Evolutionary conservation across 139 green algal genomes (phyloP).

Genomic region (Ettlia oleoabundans): DNA sequence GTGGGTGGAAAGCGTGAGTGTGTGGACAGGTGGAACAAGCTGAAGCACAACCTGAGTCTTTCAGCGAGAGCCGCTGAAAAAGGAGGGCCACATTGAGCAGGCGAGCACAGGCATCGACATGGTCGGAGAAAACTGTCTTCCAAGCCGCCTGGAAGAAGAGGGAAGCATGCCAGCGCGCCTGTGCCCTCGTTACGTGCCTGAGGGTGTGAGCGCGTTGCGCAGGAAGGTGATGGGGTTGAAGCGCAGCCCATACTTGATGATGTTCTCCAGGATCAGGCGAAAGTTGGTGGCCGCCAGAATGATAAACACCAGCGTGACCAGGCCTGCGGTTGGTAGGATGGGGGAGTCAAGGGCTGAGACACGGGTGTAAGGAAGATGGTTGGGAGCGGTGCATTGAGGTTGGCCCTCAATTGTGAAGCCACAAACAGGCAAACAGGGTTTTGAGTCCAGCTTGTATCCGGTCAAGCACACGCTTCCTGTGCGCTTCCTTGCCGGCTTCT

Average conservation of each 20-base stretch:
- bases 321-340: constrained; percentile 38
- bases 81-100: too few relatives aligned
- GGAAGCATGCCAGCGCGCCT: neutral
- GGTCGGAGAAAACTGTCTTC: too few relatives aligned
- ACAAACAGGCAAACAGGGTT: too few relatives aligned
- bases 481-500: too few relatives aligned
- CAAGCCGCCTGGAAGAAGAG: neutral
- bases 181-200: neutral
- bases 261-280: constrained; percentile 90
- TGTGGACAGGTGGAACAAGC: too few relatives aligned
- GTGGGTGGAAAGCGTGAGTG: neutral
- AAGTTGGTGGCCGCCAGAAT: constrained; percentile 80
- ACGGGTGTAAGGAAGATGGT: too few relatives aligned
- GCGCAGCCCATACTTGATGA: constrained; percentile 83
- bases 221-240: constrained; percentile 74
- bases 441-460: too few relatives aligned
- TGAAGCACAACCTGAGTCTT: too few relatives aligned
- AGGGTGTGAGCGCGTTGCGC: constrained; percentile 31
- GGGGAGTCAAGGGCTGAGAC: neutral
- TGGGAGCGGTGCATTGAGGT: neutral
- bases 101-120: too few relatives aligned
- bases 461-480: too few relatives aligned
- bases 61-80: too few relatives aligned
- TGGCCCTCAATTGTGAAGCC: too few relatives aligned
- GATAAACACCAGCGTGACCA: constrained; percentile 81